Evolutionary conservation across 31 red algal genomes (phyloP), one percentile per base, ranked within the genome.

Genomic region (Asparagopsis taxiformis): DNA sequence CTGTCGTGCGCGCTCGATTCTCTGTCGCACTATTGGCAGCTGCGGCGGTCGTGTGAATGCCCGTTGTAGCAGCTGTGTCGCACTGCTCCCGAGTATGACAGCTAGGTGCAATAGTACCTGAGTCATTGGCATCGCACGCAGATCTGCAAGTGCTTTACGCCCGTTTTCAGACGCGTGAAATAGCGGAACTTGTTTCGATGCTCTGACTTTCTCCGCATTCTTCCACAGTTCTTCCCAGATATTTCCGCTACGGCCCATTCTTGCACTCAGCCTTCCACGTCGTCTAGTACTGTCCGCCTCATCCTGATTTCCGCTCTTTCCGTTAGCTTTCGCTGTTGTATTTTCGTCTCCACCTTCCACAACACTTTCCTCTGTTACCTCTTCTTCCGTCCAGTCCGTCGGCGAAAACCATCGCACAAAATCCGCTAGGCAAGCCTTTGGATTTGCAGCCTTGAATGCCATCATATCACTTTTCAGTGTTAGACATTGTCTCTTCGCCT

Each of bases 341-440:
- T n/a, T n/a, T n/a, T n/a, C n/a, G n/a, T n/a, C n/a, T n/a, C n/a
- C n/a, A n/a, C n/a, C n/a, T n/a, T n/a, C n/a, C n/a, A n/a, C n/a
- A n/a, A n/a, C n/a, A n/a, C n/a, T n/a, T n/a, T n/a, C n/a, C n/a
- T n/a, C n/a, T n/a, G n/a, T n/a, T n/a, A n/a, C n/a, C n/a, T n/a
- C n/a, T 38, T 82, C 64, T 1, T 21, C 68, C 0, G 70, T 55
- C 74, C 74, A 79, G 51, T 89, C 85, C 22, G 74, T 34, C 21
- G 85, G 85, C n/a, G 73, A 79, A 51, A 89, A 89, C 85, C 85
- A 89, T 59, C 85, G 51, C 1, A 89, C 68, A 80, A 89, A 89
- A 46, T 89, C 85, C 19, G 74, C 64, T 58, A 89, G 65, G 22
- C 55, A 59, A 5, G 67, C 74, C 16, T 23, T 56, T 0, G 85